Percentiles rank a stretch among this genome's conserved stretches.
These are phyloP conservation scores for Peribolospora kevripleyi DNA, from an alignment of 768 basidiomycete species.

Conservation along the genomic window DNA sequence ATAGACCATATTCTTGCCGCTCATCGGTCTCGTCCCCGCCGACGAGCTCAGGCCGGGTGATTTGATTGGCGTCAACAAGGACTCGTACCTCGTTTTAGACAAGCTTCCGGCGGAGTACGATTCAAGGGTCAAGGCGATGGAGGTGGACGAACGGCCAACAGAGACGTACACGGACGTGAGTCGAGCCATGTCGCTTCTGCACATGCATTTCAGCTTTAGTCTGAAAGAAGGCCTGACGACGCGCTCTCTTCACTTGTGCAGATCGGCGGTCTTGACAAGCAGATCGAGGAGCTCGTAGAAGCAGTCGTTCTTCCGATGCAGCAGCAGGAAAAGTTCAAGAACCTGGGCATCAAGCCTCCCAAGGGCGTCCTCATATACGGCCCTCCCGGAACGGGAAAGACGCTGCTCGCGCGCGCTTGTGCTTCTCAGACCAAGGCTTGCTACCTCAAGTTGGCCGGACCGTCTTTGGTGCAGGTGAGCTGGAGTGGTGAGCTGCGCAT, in stretches of 20 bases:
- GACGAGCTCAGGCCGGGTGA: slow-evolving; percentile 74
- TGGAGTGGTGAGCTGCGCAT: neutral
- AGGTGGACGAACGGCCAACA: slow-evolving; percentile 92
- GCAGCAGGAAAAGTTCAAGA: slow-evolving; percentile 95
- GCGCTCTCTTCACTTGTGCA: slow-evolving; percentile 8
- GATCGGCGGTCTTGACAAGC: slow-evolving; percentile 94
- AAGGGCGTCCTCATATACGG: slow-evolving; percentile 99
- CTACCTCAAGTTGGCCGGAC: slow-evolving; percentile 90
- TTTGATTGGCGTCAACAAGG: slow-evolving; percentile 96
- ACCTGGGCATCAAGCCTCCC: slow-evolving; percentile 85
- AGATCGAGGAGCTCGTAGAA: slow-evolving; percentile 94
- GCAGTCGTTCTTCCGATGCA: slow-evolving; percentile 98
- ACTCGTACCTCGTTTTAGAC: slow-evolving; percentile 90
- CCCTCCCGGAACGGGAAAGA: slow-evolving; percentile 94
- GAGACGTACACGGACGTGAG: slow-evolving; percentile 63
- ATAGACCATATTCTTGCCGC: slow-evolving; percentile 78
- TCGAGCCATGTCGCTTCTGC: neutral
- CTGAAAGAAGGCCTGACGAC: neutral
- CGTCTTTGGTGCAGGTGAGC: slow-evolving; percentile 62
- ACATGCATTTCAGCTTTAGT: neutral
- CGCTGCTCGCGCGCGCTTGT: slow-evolving; percentile 85
- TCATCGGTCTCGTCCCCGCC: slow-evolving; percentile 88
- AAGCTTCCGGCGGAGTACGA: slow-evolving; percentile 92
- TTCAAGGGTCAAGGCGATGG: slow-evolving; percentile 97
- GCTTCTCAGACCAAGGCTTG: slow-evolving; percentile 95